Conservation (phyloP, 495 filamentous ascomycete species). For the Penicillium turbatum region DNA sequence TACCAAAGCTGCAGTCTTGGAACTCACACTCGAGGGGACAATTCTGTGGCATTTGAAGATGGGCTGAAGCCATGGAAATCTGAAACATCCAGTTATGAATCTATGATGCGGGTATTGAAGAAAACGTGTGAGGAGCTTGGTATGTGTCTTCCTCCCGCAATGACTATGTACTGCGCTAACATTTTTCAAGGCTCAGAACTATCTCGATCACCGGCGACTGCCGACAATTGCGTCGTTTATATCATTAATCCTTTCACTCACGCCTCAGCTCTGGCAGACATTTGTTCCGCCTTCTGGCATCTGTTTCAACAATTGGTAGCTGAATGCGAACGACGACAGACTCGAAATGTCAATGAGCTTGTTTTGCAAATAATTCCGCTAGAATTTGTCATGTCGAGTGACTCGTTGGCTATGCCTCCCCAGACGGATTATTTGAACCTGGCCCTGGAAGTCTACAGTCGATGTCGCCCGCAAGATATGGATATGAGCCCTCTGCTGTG, state of each 20-base stretch:
- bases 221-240: conserved; percentile 78
- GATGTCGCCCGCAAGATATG: conserved; percentile 59
- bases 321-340: conserved; percentile 44
- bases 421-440: conserved; percentile 63
- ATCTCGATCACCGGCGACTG: conserved; percentile 38
- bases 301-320: conserved; percentile 67
- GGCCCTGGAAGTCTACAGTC: conserved; percentile 82
- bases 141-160: conserved; percentile 22
- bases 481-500: conserved; percentile 37
- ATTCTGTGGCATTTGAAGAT: conserved; percentile 47
- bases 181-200: conserved; percentile 36
- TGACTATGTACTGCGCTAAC: conserved; percentile 19
- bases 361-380: conserved; percentile 80
- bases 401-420: conserved; percentile 61
- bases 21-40: conserved; percentile 55
- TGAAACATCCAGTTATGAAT: conserved; percentile 29
- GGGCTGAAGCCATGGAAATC: conserved; percentile 56
- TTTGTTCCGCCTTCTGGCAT: conserved; percentile 73
- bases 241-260: conserved; percentile 72
- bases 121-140: conserved; percentile 41
- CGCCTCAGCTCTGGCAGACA: conserved; percentile 61
- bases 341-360: conserved; percentile 58
- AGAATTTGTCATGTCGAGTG: conserved; percentile 61
- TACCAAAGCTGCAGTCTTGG: conserved; percentile 83
- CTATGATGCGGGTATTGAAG: conserved; percentile 36